Base-by-base conservation (phyloP, 2,329 filamentous ascomycete species). In the Penicillium hordei region DNA sequence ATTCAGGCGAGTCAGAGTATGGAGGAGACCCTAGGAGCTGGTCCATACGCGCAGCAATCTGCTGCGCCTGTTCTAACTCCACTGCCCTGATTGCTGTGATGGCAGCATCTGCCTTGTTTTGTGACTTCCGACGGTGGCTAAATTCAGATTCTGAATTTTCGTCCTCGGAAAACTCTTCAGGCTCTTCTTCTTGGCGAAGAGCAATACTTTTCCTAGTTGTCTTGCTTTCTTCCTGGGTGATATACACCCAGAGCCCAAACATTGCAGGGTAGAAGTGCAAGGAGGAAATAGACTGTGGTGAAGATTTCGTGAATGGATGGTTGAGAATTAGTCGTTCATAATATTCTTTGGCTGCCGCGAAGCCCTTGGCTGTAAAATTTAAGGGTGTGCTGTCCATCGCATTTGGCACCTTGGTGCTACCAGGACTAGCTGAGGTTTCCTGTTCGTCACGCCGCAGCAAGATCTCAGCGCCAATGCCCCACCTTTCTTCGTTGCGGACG, bases 381-480 rank as follows among this genome's bases (percentile, higher is more conserved):
- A 61, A 56, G 13, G 62, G 34, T 8, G 57, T 42, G 38, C 34
- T 29, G 7, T 55, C 63, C 10, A 38, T 29, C n/a, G 29, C 54
- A 29, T 48, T 36, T 0, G 27, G 39, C 33, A 15, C 54, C 48
- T 59, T 57, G 39, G 31, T 34, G 13, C 17, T 31, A 58, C 48
- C 31, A 25, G 19, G 21, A 33, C 36, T 25, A 15, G 48, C 55
- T 27, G 58, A n/a, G 19, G 56, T 19, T 56, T 60, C 61, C 56
- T 72, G 61, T 54, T 60, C 65, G 63, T 68, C 76, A 68, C 75
- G 75, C 17, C 89, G 84, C 76, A 96, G 86, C 55, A 96, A 76
- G 21, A 97, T 84, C 75, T 96, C 93, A 2, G 90, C 91, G 0
- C 91, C 92, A 44, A 96, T 82, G 15, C 88, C 88, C 93, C 93